These are phyloP conservation scores for Ophiosphaerella korrae DNA, from an alignment of 2,329 filamentous ascomycete species.

Conservation along the genomic window DNA sequence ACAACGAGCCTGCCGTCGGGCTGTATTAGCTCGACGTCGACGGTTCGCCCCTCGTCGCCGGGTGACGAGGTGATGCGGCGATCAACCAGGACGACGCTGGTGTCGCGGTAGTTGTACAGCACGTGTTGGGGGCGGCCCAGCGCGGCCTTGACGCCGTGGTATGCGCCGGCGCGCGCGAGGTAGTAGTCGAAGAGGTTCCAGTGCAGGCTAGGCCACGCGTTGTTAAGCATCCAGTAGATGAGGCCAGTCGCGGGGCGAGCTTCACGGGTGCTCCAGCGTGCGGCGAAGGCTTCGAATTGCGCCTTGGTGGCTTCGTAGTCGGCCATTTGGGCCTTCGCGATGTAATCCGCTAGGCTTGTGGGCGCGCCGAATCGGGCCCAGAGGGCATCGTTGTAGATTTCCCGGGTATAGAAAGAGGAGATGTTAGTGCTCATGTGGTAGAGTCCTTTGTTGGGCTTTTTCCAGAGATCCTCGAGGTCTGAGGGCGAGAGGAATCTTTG, in stretches of 20 bases:
- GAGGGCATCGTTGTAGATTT: conserved; percentile 64
- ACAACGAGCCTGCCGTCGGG: conserved; percentile 53
- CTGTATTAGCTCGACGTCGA: conserved; percentile 59
- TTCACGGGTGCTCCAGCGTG: conserved; percentile 55
- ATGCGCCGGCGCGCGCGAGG: conserved; percentile 61
- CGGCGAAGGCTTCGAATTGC: conserved; percentile 62
- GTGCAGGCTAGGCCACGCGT: conserved; percentile 68
- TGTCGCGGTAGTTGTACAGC: conserved; percentile 59
- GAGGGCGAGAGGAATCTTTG: conserved; percentile 57
- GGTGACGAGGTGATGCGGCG: conserved; percentile 52
- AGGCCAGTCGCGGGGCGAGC: conserved; percentile 62
- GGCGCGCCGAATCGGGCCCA: conserved; percentile 60
- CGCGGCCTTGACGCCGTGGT: conserved; percentile 63
- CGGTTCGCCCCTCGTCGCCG: conserved; percentile 34
- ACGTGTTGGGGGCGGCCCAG: conserved; percentile 56
- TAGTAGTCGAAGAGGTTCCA: conserved; percentile 71
- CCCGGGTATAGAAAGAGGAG: conserved; percentile 61
- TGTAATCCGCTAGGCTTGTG: conserved; percentile 60
- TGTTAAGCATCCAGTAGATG: conserved; percentile 72
- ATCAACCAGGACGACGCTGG: conserved; percentile 60
- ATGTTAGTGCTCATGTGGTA: conserved; percentile 66
- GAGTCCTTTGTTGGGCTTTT: conserved; percentile 55
- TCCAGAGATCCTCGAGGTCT: conserved; percentile 64
- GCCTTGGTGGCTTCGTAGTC: conserved; percentile 68
- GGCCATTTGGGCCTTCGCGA: conserved; percentile 64